Percentiles rank a stretch among this genome's conserved stretches.
Conservation (phyloP, 1,139 yeast species). For the Ogataea hybrid region DNA sequence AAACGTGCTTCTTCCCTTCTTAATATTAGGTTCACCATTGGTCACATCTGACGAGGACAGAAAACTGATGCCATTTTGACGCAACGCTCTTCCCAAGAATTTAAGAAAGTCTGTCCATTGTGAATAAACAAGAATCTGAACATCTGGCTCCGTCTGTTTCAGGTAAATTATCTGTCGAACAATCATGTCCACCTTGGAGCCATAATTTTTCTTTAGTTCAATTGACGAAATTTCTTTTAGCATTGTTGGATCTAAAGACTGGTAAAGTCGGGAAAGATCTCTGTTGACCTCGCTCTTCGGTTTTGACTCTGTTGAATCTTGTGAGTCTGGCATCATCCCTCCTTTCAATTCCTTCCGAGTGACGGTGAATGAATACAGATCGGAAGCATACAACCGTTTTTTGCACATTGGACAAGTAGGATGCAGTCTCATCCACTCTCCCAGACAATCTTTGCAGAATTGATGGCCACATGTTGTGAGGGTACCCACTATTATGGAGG, state of each 20-base stretch:
- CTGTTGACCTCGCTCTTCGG: conserved; percentile 17
- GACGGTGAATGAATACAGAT: conserved; percentile 60
- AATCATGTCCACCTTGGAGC: conserved; percentile 83
- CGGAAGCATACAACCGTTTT: conserved; percentile 38
- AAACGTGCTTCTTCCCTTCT: conserved; percentile 34
- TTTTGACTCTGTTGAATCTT: conserved; percentile 6
- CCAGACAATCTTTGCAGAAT: conserved; percentile 76
- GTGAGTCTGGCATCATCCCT: conserved; percentile 36
- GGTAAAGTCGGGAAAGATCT: conserved; percentile 47
- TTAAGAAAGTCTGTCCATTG: conserved; percentile 81
- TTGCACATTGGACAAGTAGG: conserved; percentile 80
- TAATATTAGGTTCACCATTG: conserved; percentile 4
- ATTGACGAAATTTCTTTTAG: conserved; percentile 48
- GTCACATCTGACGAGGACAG: conserved; percentile 30
- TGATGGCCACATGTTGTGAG: conserved; percentile 88
- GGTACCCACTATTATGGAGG: conserved; percentile 67
- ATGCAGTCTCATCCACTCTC: conserved; percentile 59
- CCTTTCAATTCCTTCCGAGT: conserved; percentile 44
- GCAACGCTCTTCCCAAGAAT: conserved; percentile 66
- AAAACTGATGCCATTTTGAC: conserved; percentile 52
- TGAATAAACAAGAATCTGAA: conserved; percentile 81
- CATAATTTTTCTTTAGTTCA: conserved; percentile 43
- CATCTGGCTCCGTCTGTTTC: conserved; percentile 53
- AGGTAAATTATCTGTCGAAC: conserved; percentile 69
- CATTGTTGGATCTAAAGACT: conserved; percentile 41